These are phyloP conservation scores for Jasminum sambac DNA, from an alignment of 257 asterid genomes.

Conservation along the genomic window DNA sequence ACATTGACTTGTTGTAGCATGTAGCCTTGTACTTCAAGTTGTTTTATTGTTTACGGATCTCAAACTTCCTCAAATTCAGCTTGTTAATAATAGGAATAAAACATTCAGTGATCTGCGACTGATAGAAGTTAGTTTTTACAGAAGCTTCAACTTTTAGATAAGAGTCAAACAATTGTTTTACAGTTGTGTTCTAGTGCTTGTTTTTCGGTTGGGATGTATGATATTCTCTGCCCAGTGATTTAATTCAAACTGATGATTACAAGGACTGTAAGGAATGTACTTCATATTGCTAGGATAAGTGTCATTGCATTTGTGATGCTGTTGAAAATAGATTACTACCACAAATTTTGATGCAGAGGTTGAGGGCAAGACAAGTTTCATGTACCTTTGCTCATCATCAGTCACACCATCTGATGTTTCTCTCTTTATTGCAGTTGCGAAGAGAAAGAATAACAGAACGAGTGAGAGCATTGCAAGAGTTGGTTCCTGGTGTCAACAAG, in stretches of 20 bases:
- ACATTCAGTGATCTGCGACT: neutral
- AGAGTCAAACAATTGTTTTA: neutral
- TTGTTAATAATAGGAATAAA: neutral
- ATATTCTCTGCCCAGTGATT: neutral
- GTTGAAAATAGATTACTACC: neutral
- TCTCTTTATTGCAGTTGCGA: constrained; percentile 56
- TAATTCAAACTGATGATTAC: neutral
- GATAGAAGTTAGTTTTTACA: neutral
- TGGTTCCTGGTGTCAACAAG: constrained; percentile 99
- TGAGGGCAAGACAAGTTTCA: neutral
- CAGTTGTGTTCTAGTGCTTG: neutral
- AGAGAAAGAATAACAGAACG: constrained; percentile 97
- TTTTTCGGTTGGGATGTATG: neutral
- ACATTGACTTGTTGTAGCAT: neutral
- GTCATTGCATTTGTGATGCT: neutral
- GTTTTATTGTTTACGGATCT: neutral
- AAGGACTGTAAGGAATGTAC: neutral
- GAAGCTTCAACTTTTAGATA: neutral
- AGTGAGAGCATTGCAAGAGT: constrained; percentile 93
- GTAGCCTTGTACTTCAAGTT: neutral
- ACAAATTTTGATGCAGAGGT: neutral
- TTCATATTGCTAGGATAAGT: neutral
- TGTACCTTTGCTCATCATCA: neutral
- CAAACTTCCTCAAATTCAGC: neutral
- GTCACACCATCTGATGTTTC: neutral